Evolutionary conservation across 2,329 filamentous ascomycete genomes (phyloP).

Genomic region (Herpotrichia juniperi): DNA sequence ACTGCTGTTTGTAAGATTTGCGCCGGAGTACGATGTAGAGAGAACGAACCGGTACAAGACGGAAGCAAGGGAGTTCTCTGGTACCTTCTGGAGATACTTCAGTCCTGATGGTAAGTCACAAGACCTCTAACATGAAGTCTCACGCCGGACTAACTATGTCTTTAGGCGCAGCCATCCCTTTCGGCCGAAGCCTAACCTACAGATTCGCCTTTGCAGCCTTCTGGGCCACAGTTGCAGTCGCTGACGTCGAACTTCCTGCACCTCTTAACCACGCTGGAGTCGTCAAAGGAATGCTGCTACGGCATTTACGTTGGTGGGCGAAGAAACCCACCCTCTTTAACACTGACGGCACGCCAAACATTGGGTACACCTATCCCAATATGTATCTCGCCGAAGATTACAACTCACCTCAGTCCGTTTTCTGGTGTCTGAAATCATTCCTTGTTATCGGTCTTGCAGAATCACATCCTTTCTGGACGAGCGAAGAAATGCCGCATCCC

Average conservation of each 20-base stretch:
- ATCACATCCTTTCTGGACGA: constrained; percentile 51
- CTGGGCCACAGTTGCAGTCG: constrained; percentile 50
- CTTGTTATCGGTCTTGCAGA: constrained; percentile 43
- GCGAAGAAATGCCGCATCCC: constrained; percentile 41
- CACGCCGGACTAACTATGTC: no score
- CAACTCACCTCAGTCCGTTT: constrained; percentile 59
- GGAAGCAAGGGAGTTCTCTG: constrained; percentile 49
- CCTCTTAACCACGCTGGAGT: constrained; percentile 41
- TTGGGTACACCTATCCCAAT: constrained; percentile 52
- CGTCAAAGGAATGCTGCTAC: constrained; percentile 53
- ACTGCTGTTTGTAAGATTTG: constrained; percentile 51
- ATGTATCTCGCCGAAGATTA: constrained; percentile 61
- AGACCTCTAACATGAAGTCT: no score
- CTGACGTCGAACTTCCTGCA: constrained; percentile 42
- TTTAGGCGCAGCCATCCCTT: constrained; percentile 54
- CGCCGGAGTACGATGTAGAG: constrained; percentile 44
- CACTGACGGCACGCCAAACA: constrained; percentile 53
- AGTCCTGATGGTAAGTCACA: constrained; percentile 42
- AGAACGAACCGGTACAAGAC: constrained; percentile 43
- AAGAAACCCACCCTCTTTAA: constrained; percentile 50
- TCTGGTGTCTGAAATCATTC: constrained; percentile 58
- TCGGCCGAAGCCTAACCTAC: constrained; percentile 56
- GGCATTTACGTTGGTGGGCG: constrained; percentile 56
- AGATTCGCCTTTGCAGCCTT: constrained; percentile 55
- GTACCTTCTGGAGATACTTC: constrained; percentile 55